Percentiles rank a stretch among this genome's conserved stretches.
These are phyloP conservation scores for Cruciata laevipes DNA, from an alignment of 257 asterid species.

Conservation along the genomic window DNA sequence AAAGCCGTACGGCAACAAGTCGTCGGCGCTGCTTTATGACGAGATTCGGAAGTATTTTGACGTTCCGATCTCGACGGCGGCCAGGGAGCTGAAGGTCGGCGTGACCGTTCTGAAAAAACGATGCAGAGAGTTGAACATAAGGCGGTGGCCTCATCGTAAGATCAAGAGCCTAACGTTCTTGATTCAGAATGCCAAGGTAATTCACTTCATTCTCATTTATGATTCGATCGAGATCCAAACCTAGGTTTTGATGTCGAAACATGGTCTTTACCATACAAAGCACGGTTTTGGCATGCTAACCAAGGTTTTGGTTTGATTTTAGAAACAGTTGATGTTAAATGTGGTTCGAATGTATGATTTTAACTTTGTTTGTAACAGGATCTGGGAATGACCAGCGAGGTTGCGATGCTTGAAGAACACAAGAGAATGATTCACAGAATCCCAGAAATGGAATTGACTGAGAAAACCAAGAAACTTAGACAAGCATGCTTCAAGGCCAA, in stretches of 20 bases:
- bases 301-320: no score
- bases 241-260: no score
- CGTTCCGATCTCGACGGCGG: conserved; percentile 72
- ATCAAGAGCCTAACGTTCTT: conserved; percentile 83
- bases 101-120: conserved; percentile 74
- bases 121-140: conserved; percentile 64
- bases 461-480: conserved; percentile 67
- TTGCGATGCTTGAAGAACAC: conserved; percentile 71
- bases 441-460: conserved; percentile 77
- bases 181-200: conserved; percentile 66
- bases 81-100: conserved; percentile 68
- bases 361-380: conserved; percentile 32
- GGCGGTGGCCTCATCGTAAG: conserved; percentile 85
- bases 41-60: conserved; percentile 67
- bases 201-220: neutral
- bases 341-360: neutral
- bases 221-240: no score
- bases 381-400: conserved; percentile 55
- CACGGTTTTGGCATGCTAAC: no score
- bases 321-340: no score
- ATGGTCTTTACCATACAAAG: no score
- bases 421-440: conserved; percentile 47
- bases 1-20: conserved; percentile 36
- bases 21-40: conserved; percentile 32
- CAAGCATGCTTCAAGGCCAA: conserved; percentile 95